Percentiles rank a stretch among this genome's conserved stretches.
These are phyloP conservation scores for Xerophyta viscosa DNA, from an alignment of 106 monocot species.

Conservation along the genomic window DNA sequence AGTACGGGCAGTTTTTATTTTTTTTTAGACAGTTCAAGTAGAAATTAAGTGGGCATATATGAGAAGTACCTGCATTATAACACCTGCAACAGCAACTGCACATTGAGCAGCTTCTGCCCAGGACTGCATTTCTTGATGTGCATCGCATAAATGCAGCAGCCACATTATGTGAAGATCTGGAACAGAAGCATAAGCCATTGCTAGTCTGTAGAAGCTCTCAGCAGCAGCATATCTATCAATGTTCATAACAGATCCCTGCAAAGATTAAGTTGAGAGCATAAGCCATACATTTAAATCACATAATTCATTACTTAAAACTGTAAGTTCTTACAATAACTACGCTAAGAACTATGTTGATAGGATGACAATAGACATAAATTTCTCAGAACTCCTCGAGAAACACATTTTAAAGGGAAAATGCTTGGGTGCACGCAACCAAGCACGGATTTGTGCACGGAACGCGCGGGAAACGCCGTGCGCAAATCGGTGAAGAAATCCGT, in stretches of 20 bases:
- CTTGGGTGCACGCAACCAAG: no score
- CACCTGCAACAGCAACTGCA: slow-evolving; percentile 98
- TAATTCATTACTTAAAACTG: no score
- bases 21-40: neutral
- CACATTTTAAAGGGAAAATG: no score
- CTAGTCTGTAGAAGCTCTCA: slow-evolving; percentile 90
- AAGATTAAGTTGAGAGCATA: no score
- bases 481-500: no score
- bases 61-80: slow-evolving; percentile 86
- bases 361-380: no score
- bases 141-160: slow-evolving; percentile 91
- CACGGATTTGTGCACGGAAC: no score
- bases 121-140: slow-evolving; percentile 98
- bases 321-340: no score
- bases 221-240: slow-evolving; percentile 90
- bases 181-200: slow-evolving; percentile 88
- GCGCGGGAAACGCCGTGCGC: no score
- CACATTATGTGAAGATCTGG: slow-evolving; percentile 99
- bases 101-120: slow-evolving; percentile 99
- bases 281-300: no score
- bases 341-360: no score
- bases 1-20: neutral
- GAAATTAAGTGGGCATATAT: neutral
- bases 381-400: no score
- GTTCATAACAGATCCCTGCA: slow-evolving; percentile 72